phyloP scores from a whole-genome alignment of 345 rosid genomes.

The Linum trigynum region DNA sequence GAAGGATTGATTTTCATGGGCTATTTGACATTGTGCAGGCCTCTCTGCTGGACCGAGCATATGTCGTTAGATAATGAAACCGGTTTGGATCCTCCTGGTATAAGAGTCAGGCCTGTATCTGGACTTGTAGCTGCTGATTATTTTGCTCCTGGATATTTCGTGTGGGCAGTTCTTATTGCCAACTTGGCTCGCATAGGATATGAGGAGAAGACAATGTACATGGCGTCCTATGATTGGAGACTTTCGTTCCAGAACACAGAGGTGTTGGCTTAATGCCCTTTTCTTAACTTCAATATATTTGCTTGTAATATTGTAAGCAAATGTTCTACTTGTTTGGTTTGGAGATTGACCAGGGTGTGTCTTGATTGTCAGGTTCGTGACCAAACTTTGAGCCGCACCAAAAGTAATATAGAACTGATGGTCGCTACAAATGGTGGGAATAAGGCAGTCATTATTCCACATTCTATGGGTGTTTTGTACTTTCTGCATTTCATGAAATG shows the following conservation, averaged over 20 bases:
- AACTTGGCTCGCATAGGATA: constrained; percentile 65
- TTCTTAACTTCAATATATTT: not conserved
- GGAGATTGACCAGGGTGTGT: not conserved
- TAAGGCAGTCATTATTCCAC: constrained; percentile 59
- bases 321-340: not conserved
- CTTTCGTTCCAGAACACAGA: constrained; percentile 62
- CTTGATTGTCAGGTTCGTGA: constrained; percentile 46
- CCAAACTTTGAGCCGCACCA: constrained; percentile 51
- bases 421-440: constrained; percentile 53
- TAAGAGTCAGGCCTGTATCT: constrained; percentile 59
- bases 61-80: constrained; percentile 65
- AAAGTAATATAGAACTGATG: constrained; percentile 65
- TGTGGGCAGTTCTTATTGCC: constrained; percentile 74
- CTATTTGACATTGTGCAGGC: constrained; percentile 27
- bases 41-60: constrained; percentile 66
- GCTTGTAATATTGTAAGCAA: not conserved
- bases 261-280: constrained; percentile 24
- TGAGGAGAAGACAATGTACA: constrained; percentile 70
- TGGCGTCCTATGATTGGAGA: constrained; percentile 81
- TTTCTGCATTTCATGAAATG: constrained; percentile 76
- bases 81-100: constrained; percentile 55
- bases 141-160: constrained; percentile 68
- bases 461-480: constrained; percentile 64
- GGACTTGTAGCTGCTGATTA: constrained; percentile 82
- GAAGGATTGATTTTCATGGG: not conserved